Conservation (phyloP, 108 stramenopile species). For the Schizochytrium sp. region DNA sequence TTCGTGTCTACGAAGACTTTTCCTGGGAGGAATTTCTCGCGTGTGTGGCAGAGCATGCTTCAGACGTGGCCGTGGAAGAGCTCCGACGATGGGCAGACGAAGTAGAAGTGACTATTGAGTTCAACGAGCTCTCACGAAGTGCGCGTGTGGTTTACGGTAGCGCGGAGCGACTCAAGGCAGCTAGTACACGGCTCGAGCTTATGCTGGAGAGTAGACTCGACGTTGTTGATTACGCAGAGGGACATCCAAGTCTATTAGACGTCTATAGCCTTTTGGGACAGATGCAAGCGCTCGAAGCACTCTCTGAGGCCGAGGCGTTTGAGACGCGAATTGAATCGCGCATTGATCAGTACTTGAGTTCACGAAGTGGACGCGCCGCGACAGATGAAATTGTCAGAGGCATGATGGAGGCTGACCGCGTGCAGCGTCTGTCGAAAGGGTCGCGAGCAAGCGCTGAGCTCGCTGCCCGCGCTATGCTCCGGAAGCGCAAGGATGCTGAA, state of each 20-base stretch:
- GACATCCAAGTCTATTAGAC: not conserved
- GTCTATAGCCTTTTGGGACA: not conserved
- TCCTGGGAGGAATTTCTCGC: not conserved
- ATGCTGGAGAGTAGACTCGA: not conserved
- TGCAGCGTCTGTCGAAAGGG: not conserved
- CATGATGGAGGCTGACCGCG: not conserved
- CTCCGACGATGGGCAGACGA: not conserved
- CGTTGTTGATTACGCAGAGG: not conserved
- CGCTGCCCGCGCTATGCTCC: not conserved
- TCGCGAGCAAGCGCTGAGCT: not conserved
- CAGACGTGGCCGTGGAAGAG: not conserved
- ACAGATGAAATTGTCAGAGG: not conserved
- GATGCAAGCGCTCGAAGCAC: not conserved
- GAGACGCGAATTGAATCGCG: not conserved
- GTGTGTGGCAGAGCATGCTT: not conserved
- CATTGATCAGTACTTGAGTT: not conserved
- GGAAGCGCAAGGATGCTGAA: not conserved
- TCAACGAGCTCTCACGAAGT: not conserved
- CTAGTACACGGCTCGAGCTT: not conserved
- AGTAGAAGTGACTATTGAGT: not conserved
- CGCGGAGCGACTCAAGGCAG: not conserved
- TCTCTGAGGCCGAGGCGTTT: not conserved
- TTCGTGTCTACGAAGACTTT: not conserved
- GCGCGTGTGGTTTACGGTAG: not conserved
- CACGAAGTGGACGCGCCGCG: not conserved